Percentiles rank a stretch among this genome's conserved stretches.
Conservation (phyloP, 1,284 basidiomycete species). For the Flammula alnicola region DNA sequence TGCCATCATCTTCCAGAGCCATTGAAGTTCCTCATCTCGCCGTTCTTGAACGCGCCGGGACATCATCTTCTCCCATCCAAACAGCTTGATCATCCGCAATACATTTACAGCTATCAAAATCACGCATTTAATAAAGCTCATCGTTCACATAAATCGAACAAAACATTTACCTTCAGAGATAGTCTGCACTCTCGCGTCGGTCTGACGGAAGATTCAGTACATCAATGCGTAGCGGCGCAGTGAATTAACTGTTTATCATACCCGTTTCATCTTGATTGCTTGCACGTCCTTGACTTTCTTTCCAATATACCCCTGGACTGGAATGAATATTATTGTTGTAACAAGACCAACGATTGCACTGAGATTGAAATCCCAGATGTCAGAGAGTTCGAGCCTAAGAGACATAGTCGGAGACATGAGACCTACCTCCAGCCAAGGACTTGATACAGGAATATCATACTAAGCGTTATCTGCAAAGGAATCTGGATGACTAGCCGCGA, state of each 20-base stretch:
- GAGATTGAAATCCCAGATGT: neutral
- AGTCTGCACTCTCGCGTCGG: conserved; percentile 19
- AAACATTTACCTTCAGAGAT: conserved; percentile 12
- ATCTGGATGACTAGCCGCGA: conserved; percentile 26
- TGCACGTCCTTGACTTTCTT: conserved; percentile 30
- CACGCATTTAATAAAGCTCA: neutral
- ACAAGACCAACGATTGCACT: conserved; percentile 52
- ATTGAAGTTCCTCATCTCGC: conserved; percentile 10
- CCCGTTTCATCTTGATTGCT: conserved; percentile 19
- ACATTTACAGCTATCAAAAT: conserved; percentile 15
- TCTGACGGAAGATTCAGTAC: conserved; percentile 13
- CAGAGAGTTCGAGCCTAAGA: too few relatives aligned
- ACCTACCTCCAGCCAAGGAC: conserved; percentile 34
- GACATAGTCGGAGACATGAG: neutral
- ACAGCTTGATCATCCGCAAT: conserved; percentile 15
- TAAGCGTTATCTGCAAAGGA: conserved; percentile 36
- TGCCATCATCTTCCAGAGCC: conserved; percentile 10
- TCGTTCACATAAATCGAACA: neutral
- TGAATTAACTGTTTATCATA: conserved; percentile 10
- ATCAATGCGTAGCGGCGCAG: neutral
- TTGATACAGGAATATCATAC: conserved; percentile 27
- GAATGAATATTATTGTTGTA: conserved; percentile 50
- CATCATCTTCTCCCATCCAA: conserved; percentile 18
- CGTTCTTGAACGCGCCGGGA: conserved; percentile 5
- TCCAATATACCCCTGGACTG: conserved; percentile 45